Percentiles rank a stretch among this genome's conserved stretches.
Evolutionary conservation across 371 early-diverging fungal species (phyloP).

Genomic region (Mortierella sp.): DNA sequence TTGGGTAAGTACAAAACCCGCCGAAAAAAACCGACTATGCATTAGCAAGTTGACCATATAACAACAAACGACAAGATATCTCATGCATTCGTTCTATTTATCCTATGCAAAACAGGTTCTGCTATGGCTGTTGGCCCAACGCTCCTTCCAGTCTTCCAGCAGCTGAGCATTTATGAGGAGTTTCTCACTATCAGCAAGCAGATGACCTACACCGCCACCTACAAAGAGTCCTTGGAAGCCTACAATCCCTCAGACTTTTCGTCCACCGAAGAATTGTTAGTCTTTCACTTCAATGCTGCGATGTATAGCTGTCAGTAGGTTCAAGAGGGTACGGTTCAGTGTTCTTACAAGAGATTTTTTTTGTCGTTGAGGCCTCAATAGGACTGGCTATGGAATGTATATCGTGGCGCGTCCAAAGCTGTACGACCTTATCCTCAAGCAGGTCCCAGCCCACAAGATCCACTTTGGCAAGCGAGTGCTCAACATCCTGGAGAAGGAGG

Average conservation of each 20-base stretch:
- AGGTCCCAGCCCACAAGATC: constrained; percentile 9
- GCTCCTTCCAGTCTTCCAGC: background rate
- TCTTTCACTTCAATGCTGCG: too few species aligned
- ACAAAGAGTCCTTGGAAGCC: background rate
- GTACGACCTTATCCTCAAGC: constrained; percentile 14
- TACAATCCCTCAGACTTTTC: background rate
- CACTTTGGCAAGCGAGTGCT: constrained; percentile 2
- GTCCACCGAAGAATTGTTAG: background rate
- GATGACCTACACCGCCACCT: background rate
- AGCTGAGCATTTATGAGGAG: background rate
- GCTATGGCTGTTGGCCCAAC: background rate
- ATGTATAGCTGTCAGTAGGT: too few species aligned
- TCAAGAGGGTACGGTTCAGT: background rate
- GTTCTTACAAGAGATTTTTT: background rate
- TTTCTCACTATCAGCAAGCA: background rate
- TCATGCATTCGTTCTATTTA: background rate
- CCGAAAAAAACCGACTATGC: background rate
- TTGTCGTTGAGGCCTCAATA: background rate
- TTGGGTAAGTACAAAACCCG: constrained; percentile 2
- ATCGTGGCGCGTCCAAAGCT: constrained; percentile 13
- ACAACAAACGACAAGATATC: background rate
- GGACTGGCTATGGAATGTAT: background rate
- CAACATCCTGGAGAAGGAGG: background rate
- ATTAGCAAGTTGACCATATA: background rate
- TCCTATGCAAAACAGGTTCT: background rate